Evolutionary conservation across 305 asterid genomes (phyloP).

Genomic region (Petunia hybrid): DNA sequence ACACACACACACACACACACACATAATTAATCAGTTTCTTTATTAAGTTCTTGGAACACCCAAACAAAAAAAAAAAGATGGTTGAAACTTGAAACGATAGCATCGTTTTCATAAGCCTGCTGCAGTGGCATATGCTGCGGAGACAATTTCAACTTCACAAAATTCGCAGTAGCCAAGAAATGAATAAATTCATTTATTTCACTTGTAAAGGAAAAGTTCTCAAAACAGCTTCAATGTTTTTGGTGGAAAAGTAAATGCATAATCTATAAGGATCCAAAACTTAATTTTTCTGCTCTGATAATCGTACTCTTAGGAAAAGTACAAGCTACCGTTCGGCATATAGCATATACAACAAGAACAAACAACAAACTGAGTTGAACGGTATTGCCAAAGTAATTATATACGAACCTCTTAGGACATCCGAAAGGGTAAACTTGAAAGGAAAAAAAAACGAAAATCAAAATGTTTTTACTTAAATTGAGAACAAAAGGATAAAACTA

Average conservation of each 20-base stretch:
- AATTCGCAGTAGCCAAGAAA: background rate
- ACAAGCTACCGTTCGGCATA: background rate
- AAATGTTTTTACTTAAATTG: too few species aligned
- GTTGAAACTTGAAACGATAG: too few species aligned
- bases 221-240: background rate
- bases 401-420: slow-evolving; percentile 41
- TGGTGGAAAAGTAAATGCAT: background rate
- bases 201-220: background rate
- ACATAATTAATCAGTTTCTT: too few species aligned
- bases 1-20: too few species aligned
- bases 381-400: slow-evolving; percentile 37
- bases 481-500: background rate
- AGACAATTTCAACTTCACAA: background rate
- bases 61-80: too few species aligned
- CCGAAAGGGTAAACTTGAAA: slow-evolving; percentile 43
- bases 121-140: background rate
- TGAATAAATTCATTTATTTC: background rate
- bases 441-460: background rate
- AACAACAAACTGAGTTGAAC: slow-evolving; percentile 23
- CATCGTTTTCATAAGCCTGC: background rate
- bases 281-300: background rate
- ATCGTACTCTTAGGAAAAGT: background rate
- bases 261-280: too few species aligned
- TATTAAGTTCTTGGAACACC: too few species aligned
- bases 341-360: background rate